Evolutionary conservation across 116 monocot species (phyloP).

Genomic region (Dioscorea cayenensis): DNA sequence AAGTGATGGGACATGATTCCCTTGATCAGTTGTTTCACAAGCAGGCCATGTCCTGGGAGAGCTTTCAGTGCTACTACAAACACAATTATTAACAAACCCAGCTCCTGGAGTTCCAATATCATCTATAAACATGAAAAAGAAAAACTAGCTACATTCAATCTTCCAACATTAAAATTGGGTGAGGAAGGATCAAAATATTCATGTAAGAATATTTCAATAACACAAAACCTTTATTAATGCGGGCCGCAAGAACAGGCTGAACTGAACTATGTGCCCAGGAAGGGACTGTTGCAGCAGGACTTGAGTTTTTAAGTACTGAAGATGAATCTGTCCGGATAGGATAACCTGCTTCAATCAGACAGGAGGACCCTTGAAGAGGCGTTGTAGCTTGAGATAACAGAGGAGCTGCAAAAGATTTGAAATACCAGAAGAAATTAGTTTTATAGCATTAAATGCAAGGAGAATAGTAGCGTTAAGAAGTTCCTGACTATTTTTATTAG

Average conservation of each 20-base stretch:
- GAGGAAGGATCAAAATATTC: neutral
- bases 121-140: constrained; percentile 25
- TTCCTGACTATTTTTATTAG: constrained; percentile 55
- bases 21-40: constrained; percentile 54
- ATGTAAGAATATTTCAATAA: neutral
- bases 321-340: constrained; percentile 43
- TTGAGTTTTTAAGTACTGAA: constrained; percentile 35
- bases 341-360: constrained; percentile 50
- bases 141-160: neutral
- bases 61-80: constrained; percentile 56
- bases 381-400: constrained; percentile 30
- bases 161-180: neutral
- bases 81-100: constrained; percentile 38
- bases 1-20: constrained; percentile 40
- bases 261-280: constrained; percentile 52
- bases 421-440: neutral
- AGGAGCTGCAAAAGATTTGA: constrained; percentile 29
- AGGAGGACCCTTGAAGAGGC: constrained; percentile 53
- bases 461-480: neutral
- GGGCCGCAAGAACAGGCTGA: constrained; percentile 30
- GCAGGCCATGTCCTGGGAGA: constrained; percentile 33
- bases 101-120: constrained; percentile 30
- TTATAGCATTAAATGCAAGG: neutral
- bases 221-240: constrained; percentile 40
- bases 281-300: constrained; percentile 29